phyloP scores from a whole-genome alignment of 2,329 filamentous ascomycete genomes.

The Davidsoniella australis region DNA sequence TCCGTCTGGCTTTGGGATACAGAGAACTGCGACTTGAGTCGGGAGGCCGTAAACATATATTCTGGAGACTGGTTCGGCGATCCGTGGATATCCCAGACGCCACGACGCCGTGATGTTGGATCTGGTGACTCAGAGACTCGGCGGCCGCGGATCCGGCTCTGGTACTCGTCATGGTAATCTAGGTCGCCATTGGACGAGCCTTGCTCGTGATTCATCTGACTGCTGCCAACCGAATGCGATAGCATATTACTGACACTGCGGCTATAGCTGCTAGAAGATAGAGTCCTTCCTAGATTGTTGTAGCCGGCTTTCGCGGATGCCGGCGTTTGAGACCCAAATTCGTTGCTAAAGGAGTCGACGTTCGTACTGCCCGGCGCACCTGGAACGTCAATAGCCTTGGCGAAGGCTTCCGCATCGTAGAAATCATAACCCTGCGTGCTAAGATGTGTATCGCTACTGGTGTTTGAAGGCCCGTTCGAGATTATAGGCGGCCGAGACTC shows the following conservation, averaged over 20 bases:
- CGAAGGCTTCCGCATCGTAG: conserved; percentile 40
- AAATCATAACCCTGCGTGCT: conserved; percentile 49
- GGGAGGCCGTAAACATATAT: neutral
- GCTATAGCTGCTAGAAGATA: conserved; percentile 1
- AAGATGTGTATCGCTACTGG: conserved; percentile 27
- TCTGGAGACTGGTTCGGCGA: neutral
- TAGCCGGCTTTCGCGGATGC: neutral
- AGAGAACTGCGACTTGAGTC: neutral
- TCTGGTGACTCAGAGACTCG: neutral
- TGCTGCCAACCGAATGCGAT: neutral
- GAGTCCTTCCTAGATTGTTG: neutral
- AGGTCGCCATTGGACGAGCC: conserved; percentile 5
- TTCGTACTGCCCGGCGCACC: neutral
- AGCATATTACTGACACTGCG: neutral
- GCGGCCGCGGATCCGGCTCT: conserved; percentile 29
- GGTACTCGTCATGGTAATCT: conserved; percentile 23
- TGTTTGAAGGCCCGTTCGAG: conserved; percentile 29
- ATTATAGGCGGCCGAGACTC: conserved; percentile 22
- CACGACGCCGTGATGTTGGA: neutral
- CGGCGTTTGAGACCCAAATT: conserved; percentile 5
- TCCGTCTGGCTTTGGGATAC: conserved; percentile 2
- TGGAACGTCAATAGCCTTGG: conserved; percentile 36
- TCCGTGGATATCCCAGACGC: conserved; percentile 4
- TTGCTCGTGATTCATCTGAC: neutral
- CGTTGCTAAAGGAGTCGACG: neutral